These are phyloP conservation scores for Acanthamoeba lugdunensis DNA, from an alignment of 208 protist species.

Conservation along the genomic window DNA sequence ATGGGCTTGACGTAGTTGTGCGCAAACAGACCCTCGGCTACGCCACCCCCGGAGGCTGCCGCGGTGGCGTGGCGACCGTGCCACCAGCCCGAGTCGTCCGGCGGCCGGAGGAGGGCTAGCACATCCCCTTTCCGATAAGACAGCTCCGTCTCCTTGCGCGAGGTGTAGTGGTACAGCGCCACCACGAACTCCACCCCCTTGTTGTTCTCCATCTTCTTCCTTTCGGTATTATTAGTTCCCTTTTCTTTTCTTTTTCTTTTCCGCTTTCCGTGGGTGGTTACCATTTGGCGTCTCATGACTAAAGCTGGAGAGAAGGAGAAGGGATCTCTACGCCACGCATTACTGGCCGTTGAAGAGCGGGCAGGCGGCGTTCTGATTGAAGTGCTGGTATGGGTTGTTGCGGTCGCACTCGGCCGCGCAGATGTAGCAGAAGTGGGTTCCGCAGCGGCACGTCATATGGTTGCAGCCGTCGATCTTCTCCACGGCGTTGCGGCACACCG, in stretches of 20 bases:
- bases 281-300: too few species aligned
- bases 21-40: neutral
- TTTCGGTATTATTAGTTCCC: too few species aligned
- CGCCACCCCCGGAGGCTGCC: neutral
- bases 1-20: neutral
- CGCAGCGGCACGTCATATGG: constrained; percentile 78
- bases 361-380: too few species aligned
- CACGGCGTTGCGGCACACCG: constrained; percentile 77
- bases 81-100: neutral
- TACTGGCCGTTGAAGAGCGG: too few species aligned
- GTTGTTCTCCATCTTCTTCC: neutral
- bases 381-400: too few species aligned
- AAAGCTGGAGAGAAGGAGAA: too few species aligned
- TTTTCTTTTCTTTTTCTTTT: too few species aligned
- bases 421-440: constrained; percentile 59
- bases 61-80: neutral
- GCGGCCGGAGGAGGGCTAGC: neutral
- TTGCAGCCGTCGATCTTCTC: constrained; percentile 83
- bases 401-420: neutral
- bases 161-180: neutral
- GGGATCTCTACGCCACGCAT: too few species aligned
- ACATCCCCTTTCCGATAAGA: neutral
- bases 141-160: neutral
- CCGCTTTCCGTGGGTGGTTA: too few species aligned
- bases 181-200: neutral